Evolutionary conservation across 768 basidiomycete genomes (phyloP), one percentile per base, ranked within the genome.

Genomic region (Russula abietina): DNA sequence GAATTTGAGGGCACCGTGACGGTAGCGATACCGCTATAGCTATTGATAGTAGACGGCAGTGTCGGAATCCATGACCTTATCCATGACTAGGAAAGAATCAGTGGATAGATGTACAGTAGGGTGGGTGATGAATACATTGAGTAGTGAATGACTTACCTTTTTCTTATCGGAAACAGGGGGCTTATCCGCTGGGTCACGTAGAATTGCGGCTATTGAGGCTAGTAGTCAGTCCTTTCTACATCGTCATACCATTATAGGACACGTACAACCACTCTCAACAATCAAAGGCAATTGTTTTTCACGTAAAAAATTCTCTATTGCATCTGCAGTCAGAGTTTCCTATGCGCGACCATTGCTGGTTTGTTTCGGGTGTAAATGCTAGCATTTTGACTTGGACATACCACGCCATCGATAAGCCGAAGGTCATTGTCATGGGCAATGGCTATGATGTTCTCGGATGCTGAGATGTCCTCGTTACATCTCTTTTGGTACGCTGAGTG

Each of bases 351-450:
- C 10, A 16, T 36, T 36, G 12, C 12, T 36, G 12, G 12, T 12
- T 12, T 36, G 12, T 14, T 36, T 51, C 7, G 3, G 12, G 36
- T n/a, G 41, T 24, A 32, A 6, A 12, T 24, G 33, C 22, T 17
- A 24, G n/a, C 16, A 16, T 22, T 26, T 45, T 11, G 16, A 30
- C 28, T 30, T 30, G 12, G 36, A 36, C 36, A 36, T 36, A 36
- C 36, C 36, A 36, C 12, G 36, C 36, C 36, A 12, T 14, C 12
- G 12, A 36, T 12, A 12, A 36, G 36, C 36, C 4, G 36, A 26
- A 65, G 50, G n/a, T 65, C 55, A 24, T 65, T 41, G 12, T 65
- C 55, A 48, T 65, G 64, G 4, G 60, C 60, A 24, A 65, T 45
- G 33, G 62, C 62, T n/a, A 64, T 4, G 24, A n/a, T 59, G 2